Percentiles rank a stretch among this genome's conserved stretches.
Conservation (phyloP, 345 rosid genomes). For the Salix caprea region DNA sequence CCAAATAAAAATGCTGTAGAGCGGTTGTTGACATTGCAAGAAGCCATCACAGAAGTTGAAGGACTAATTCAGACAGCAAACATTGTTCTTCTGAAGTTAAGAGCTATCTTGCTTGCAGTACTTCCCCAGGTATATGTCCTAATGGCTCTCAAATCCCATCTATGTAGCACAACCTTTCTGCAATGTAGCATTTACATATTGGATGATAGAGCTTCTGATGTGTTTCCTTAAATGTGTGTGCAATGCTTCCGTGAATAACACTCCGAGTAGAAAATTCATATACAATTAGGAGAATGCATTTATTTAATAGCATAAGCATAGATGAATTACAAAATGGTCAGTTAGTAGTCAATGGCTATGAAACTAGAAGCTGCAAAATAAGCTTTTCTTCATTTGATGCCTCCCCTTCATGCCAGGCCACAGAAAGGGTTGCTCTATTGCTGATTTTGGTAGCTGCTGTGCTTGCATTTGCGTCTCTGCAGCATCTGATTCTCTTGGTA, state of each 20-base stretch:
- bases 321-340: too few species aligned
- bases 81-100: slow-evolving; percentile 71
- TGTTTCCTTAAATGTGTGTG: background rate
- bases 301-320: too few species aligned
- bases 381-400: background rate
- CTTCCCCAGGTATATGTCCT: slow-evolving; percentile 61
- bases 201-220: background rate
- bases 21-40: slow-evolving; percentile 79
- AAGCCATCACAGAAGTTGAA: slow-evolving; percentile 62
- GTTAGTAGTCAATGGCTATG: too few species aligned
- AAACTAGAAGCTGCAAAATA: too few species aligned
- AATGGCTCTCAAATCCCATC: background rate
- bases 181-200: background rate
- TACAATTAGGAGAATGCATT: too few species aligned
- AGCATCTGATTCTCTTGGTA: slow-evolving; percentile 40
- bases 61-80: slow-evolving; percentile 71
- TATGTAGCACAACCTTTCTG: background rate
- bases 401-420: slow-evolving; percentile 48
- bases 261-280: too few species aligned
- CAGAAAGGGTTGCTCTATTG: slow-evolving; percentile 58
- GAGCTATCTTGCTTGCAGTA: slow-evolving; percentile 78
- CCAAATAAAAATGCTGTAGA: slow-evolving; percentile 82
- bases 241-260: background rate
- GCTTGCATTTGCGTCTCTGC: slow-evolving; percentile 57
- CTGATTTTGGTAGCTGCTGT: slow-evolving; percentile 47